Evolutionary conservation across 306 rosid genomes (phyloP), one percentile per base, ranked within the genome.

Genomic region (Prunus salicina): DNA sequence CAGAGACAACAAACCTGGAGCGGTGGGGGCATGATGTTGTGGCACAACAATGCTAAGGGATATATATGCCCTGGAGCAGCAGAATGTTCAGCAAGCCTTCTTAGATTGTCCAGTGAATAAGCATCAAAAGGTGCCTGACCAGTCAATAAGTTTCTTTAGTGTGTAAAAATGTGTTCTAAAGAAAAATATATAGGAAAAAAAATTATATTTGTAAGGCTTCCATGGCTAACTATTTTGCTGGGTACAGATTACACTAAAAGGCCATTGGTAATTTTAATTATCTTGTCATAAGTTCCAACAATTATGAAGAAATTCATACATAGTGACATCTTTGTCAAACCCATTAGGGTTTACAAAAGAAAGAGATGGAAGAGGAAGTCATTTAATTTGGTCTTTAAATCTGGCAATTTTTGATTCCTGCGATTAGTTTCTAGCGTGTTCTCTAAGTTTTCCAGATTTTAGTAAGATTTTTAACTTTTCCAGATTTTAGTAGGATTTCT

Each of bases 21-120:
- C 19, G 99, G 99, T 80, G 99, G 99, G 9, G 99, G 98, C 99
- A 96, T 96, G 82, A 96, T 93, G 85, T 93, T 88, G 50, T 89
- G 84, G 78, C 99, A 91, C 80, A 93, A 69, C 76, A 96, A 71
- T 66, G 97, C 89, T 85, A 96, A 74, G 76, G 99, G 97, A 88
- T 86, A 96, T 78, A 96, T 81, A 79, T 93, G 98, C 70, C 97
- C 97, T 1, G 91, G 98, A 63, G 84, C 89, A 76, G 89, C 93
- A 58, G 97, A 91, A 86, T 96, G 89, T 74, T 96, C 91, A 27
- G 81, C 84, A 55, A 96, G 97, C 82, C 98, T 91, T 84, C 97
- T 87, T 87, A 96, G 93, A 83, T 92, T 96, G 84, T 93, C 98
- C 79, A 93, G 94, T 76, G 99, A 81, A 76, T 98, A 78, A 86